Percentiles rank a stretch among this genome's conserved stretches.
phyloP scores from a whole-genome alignment of 2,329 filamentous ascomycete species.

The Pseudogymnoascus sp. region DNA sequence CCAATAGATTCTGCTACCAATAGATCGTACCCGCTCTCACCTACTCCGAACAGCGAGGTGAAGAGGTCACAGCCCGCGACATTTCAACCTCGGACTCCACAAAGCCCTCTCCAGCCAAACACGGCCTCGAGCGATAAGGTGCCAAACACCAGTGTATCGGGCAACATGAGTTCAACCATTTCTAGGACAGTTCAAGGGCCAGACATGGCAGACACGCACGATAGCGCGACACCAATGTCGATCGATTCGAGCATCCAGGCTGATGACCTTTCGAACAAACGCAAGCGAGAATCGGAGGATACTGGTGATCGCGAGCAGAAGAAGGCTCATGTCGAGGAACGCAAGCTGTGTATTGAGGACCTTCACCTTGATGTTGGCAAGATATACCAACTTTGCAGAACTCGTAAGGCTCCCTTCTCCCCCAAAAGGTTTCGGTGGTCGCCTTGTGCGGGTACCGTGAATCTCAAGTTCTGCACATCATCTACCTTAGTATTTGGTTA shows the following conservation, averaged over 20 bases:
- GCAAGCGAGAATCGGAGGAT: conserved; percentile 52
- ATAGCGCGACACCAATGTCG: background rate
- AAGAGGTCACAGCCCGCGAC: conserved; percentile 38
- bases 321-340: conserved; percentile 54
- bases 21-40: conserved; percentile 7
- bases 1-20: background rate
- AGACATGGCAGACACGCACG: background rate
- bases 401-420: conserved; percentile 51
- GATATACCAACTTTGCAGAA: conserved; percentile 59
- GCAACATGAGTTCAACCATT: conserved; percentile 2
- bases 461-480: conserved; percentile 14
- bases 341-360: conserved; percentile 53
- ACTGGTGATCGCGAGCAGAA: conserved; percentile 47
- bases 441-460: background rate
- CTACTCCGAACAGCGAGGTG: conserved; percentile 7
- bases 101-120: conserved; percentile 40
- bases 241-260: conserved; percentile 31
- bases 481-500: conserved; percentile 24
- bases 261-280: conserved; percentile 49
- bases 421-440: conserved; percentile 10
- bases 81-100: conserved; percentile 58
- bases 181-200: background rate
- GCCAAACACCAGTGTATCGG: background rate
- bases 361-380: conserved; percentile 57
- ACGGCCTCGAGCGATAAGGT: conserved; percentile 1